These are phyloP conservation scores for Hypoxylon sp. DNA, from an alignment of 2,329 filamentous ascomycete genomes.

Conservation along the genomic window DNA sequence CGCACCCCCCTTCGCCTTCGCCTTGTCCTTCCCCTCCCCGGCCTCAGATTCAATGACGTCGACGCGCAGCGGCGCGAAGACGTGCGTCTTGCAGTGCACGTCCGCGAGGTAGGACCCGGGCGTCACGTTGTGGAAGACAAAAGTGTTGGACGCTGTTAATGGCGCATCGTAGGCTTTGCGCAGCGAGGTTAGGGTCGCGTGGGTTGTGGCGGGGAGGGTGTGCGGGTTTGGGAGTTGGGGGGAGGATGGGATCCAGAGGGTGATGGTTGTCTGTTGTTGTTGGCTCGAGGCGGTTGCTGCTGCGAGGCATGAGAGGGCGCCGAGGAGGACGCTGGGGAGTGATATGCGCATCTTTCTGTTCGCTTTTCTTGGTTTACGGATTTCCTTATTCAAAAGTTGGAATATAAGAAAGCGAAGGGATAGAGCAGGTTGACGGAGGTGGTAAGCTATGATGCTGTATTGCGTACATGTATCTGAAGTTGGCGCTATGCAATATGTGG, in stretches of 20 bases:
- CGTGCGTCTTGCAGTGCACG: slow-evolving; percentile 80
- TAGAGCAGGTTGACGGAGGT: neutral
- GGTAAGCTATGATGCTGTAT: slow-evolving; percentile 25
- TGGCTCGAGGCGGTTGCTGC: slow-evolving; percentile 45
- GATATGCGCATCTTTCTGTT: slow-evolving; percentile 56
- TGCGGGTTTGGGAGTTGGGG: slow-evolving; percentile 62
- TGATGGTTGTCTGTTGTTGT: slow-evolving; percentile 59
- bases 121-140: slow-evolving; percentile 81
- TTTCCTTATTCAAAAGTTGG: neutral
- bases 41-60: slow-evolving; percentile 70
- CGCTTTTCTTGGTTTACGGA: neutral
- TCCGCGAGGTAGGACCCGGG: slow-evolving; percentile 85
- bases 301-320: slow-evolving; percentile 55
- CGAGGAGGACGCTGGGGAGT: slow-evolving; percentile 54
- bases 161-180: slow-evolving; percentile 66
- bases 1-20: slow-evolving; percentile 10
- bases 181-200: slow-evolving; percentile 70
- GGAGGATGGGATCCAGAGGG: slow-evolving; percentile 61
- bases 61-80: slow-evolving; percentile 84
- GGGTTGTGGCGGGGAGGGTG: slow-evolving; percentile 72
- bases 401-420: slow-evolving; percentile 11
- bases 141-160: slow-evolving; percentile 77
- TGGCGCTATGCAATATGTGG: slow-evolving; percentile 28
- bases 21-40: slow-evolving; percentile 54
- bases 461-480: neutral